A percentile compares a stretch with the other conserved stretches of the same genome.
These are phyloP conservation scores for Leccinum huronense DNA, from an alignment of 1,284 basidiomycete species.

Conservation along the genomic window DNA sequence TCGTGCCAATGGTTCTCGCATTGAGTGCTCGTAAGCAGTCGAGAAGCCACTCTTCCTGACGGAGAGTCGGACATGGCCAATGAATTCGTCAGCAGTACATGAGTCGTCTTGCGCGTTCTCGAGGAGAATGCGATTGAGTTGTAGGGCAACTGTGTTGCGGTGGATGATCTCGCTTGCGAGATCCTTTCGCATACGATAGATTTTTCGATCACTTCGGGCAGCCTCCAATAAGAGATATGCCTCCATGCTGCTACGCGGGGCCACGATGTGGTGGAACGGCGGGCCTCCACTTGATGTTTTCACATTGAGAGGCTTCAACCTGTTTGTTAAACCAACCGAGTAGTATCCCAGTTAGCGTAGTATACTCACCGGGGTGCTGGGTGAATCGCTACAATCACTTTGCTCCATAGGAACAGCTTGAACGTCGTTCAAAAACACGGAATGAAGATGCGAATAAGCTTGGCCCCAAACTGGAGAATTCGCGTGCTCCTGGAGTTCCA, in stretches of 20 bases:
- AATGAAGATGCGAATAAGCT: no score
- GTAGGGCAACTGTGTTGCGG: not conserved
- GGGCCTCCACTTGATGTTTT: not conserved
- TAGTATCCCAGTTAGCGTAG: not conserved
- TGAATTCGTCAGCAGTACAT: not conserved
- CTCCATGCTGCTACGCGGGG: not conserved
- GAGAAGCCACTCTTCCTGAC: not conserved
- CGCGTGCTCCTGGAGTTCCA: no score
- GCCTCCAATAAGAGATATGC: not conserved
- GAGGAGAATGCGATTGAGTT: not conserved
- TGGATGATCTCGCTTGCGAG: not conserved
- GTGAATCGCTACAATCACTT: not conserved
- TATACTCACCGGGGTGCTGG: not conserved
- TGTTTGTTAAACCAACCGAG: not conserved
- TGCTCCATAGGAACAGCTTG: no score
- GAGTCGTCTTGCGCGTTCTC: not conserved
- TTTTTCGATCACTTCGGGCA: not conserved
- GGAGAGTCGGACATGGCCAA: not conserved
- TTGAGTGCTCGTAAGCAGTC: not conserved
- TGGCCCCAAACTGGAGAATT: no score
- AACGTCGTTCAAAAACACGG: no score
- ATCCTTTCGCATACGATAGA: not conserved
- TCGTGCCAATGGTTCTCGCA: not conserved
- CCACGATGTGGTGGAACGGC: not conserved
- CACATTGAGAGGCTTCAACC: not conserved